Base-by-base conservation (phyloP, 352 stramenopile genomes). In the Bremia lactucae region DNA sequence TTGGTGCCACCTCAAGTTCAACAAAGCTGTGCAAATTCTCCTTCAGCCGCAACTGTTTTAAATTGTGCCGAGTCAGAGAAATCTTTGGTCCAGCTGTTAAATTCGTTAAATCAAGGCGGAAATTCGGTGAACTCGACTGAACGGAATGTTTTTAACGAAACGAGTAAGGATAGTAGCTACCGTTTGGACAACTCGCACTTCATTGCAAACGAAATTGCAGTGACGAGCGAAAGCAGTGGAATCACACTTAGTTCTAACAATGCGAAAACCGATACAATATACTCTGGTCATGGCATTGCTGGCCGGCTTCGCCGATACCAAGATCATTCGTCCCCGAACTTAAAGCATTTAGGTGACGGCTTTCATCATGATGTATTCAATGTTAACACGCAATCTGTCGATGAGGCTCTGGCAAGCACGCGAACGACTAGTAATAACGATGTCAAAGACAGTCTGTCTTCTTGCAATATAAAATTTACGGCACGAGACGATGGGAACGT, bases 61-160 rank as follows among this genome's bases (percentile, higher is more conserved):
- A 81, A 83, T 52, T 86, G 71, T 34, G 57, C 52, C 3, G 69
- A 83, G 39, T 87, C 74, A 29, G 69, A 83, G 36, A 78, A 83
- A 18, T 85, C 75, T 24, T 39, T 87, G 13, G 75, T 85, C 14
- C 45, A 64, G 13, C 42, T 83, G 19, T 43, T 87, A 22, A 83
- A 59, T 31, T 72, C 72, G 29, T 37, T 87, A 35, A 77, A 83
- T 33, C 68, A 81, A 47, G 53, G 69, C 35, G 37, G 22, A 10
- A 46, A 52, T 11, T 53, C 59, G 2, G 33, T 29, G 13, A 53
- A 4, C 16, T 55, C 54, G 9, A 46, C 36, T 1, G 47, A 58
- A 33, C 46, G 52, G 43, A 37, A 57, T 48, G 23, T 15, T 18
- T 50, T 23, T 19, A 55, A 31, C 21, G 42, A 44, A 10, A 49